Evolutionary conservation across 2,329 filamentous ascomycete genomes (phyloP).

Genomic region (Bimuria novae-zelandiae): DNA sequence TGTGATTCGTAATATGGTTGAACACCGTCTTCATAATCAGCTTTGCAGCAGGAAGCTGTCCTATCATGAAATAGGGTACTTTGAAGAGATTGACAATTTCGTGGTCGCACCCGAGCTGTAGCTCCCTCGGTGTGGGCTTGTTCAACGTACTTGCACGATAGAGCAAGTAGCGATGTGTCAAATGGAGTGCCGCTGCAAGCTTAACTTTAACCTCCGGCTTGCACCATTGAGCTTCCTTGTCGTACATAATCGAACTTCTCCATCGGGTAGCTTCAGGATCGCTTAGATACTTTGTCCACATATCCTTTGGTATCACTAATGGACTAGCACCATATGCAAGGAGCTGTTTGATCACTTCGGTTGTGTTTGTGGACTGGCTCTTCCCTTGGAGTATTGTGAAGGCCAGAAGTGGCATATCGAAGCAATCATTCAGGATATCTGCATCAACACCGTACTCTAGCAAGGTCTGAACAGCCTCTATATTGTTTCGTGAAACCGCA

Average conservation of each 20-base stretch:
- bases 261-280: neutral
- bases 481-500: neutral
- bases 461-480: neutral
- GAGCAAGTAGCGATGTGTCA: neutral
- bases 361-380: neutral
- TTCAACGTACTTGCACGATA: neutral
- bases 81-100: slow-evolving; percentile 27
- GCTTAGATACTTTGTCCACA: neutral
- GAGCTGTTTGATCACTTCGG: neutral
- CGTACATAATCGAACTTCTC: neutral
- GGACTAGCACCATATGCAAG: neutral
- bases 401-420: neutral
- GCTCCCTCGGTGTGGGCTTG: neutral
- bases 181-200: neutral
- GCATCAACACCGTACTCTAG: neutral
- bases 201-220: neutral
- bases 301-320: neutral
- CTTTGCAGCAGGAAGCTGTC: slow-evolving; percentile 37
- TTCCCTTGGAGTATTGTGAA: neutral
- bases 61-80: slow-evolving; percentile 44
- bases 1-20: slow-evolving; percentile 36
- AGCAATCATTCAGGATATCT: neutral
- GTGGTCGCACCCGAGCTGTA: neutral
- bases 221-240: neutral
- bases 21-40: slow-evolving; percentile 31